A percentile compares a stretch with the other conserved stretches of the same genome.
Evolutionary conservation across 495 filamentous ascomycete species (phyloP).

Genomic region (Daldinia concentrica): DNA sequence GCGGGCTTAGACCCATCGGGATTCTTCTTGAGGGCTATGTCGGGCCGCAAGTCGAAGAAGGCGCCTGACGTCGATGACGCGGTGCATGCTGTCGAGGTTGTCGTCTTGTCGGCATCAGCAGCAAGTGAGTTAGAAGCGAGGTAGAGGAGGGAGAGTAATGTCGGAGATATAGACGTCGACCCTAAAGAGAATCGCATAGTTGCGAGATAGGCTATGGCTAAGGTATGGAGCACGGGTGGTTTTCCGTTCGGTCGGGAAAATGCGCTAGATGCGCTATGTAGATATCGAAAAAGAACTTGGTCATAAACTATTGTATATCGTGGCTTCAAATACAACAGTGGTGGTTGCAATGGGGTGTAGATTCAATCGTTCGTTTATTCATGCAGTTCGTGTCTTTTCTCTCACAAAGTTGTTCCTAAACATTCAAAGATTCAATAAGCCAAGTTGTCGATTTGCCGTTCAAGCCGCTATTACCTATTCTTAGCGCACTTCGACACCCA

Average conservation of each 20-base stretch:
- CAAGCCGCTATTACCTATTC: constrained; percentile 19
- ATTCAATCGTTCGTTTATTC: background rate
- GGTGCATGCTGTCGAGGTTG: constrained; percentile 73
- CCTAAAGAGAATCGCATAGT: constrained; percentile 40
- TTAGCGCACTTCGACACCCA: constrained; percentile 28
- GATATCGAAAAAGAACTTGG: background rate
- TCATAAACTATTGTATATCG: constrained; percentile 20
- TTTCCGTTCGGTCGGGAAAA: constrained; percentile 1
- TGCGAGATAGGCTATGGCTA: background rate
- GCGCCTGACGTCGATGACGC: constrained; percentile 78
- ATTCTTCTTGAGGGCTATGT: constrained; percentile 68
- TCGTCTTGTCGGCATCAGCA: constrained; percentile 45
- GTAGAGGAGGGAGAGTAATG: constrained; percentile 35
- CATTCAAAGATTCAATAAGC: constrained; percentile 18
- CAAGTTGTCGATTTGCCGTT: constrained; percentile 30
- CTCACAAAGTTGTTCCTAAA: constrained; percentile 16
- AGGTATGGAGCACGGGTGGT: background rate
- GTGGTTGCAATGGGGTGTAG: background rate
- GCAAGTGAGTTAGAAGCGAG: constrained; percentile 35
- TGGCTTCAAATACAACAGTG: background rate
- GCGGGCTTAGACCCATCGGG: constrained; percentile 51
- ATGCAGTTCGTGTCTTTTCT: background rate
- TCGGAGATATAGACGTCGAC: constrained; percentile 20
- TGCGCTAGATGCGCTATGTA: constrained; percentile 34
- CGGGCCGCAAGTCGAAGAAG: constrained; percentile 89